phyloP scores from a whole-genome alignment of 2,329 filamentous ascomycete genomes.

The Penicillium griseofulvum region DNA sequence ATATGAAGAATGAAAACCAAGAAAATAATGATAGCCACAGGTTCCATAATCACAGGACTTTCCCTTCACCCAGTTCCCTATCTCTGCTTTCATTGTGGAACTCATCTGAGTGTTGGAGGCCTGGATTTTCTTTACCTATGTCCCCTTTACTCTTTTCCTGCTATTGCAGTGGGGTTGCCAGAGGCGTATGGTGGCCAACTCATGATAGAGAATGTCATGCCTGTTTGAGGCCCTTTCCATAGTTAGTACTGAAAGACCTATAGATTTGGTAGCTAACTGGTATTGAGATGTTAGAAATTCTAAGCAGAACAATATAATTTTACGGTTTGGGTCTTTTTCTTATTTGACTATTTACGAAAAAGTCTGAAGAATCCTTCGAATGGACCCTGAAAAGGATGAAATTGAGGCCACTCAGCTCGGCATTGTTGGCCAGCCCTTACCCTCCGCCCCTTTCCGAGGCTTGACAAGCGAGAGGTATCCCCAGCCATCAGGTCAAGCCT shows the following conservation, averaged over 20 bases:
- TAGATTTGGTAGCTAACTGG: constrained; percentile 1
- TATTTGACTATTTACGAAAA: not conserved
- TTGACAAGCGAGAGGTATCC: constrained; percentile 2
- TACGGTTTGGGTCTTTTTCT: not conserved
- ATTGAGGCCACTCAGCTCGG: not conserved
- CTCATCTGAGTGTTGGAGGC: constrained; percentile 5
- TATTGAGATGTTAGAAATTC: not conserved
- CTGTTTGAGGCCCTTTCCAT: constrained; percentile 16
- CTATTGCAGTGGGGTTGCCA: constrained; percentile 19
- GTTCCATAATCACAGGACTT: constrained; percentile 27
- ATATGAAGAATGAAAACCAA: constrained; percentile 22
- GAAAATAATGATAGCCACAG: constrained; percentile 21
- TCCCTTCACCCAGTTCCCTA: constrained; percentile 10
- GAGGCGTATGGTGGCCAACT: constrained; percentile 28
- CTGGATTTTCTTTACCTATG: constrained; percentile 11
- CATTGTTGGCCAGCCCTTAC: constrained; percentile 3
- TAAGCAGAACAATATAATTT: not conserved
- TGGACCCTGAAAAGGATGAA: not conserved
- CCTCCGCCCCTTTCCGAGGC: constrained; percentile 11
- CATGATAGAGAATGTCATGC: constrained; percentile 34
- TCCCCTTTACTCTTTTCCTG: constrained; percentile 5
- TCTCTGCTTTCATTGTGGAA: constrained; percentile 5
- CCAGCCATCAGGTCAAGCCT: not conserved
- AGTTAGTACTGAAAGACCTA: not conserved
- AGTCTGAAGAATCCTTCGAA: not conserved